Conservation (phyloP, 805 yeast species). For the Nadsonia fulvescens region DNA sequence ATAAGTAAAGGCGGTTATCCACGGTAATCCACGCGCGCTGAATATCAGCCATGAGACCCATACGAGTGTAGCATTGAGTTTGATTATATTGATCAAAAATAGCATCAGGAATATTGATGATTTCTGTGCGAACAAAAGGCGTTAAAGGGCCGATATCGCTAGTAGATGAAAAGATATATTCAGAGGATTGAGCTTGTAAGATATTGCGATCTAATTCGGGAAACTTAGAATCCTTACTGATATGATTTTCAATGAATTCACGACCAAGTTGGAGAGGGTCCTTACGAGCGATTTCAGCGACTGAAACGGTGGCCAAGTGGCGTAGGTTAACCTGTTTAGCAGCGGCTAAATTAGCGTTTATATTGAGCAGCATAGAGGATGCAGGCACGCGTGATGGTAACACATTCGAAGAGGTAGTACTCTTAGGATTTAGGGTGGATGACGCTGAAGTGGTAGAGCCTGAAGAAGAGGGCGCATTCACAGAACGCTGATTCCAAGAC, state of each 20-base stretch:
- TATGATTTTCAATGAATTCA: slow-evolving; percentile 13
- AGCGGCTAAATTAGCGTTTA: too few relatives aligned
- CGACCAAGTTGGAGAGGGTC: slow-evolving; percentile 14
- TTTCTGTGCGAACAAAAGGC: slow-evolving; percentile 59
- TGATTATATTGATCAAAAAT: slow-evolving; percentile 53
- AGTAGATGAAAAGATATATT: slow-evolving; percentile 12
- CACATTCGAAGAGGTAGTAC: too few relatives aligned
- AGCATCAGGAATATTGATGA: slow-evolving; percentile 62
- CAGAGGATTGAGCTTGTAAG: slow-evolving; percentile 16
- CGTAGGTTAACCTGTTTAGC: too few relatives aligned
- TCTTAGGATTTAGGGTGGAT: too few relatives aligned
- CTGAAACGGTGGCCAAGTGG: slow-evolving; percentile 5
- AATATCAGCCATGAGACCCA: slow-evolving; percentile 72
- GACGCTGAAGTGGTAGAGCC: too few relatives aligned
- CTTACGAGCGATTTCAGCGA: slow-evolving; percentile 4
- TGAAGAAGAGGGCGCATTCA: too few relatives aligned
- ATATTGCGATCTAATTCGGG: slow-evolving; percentile 19
- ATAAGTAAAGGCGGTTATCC: slow-evolving; percentile 64
- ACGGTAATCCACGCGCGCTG: slow-evolving; percentile 72
- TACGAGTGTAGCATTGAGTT: slow-evolving; percentile 46
- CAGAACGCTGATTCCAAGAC: too few relatives aligned
- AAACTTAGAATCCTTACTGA: slow-evolving; percentile 15
- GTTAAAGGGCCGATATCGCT: slow-evolving; percentile 17
- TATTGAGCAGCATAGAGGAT: too few relatives aligned
- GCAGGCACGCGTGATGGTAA: too few relatives aligned